A percentile compares a stretch with the other conserved stretches of the same genome.
Evolutionary conservation across 2,329 filamentous ascomycete genomes (phyloP).

Genomic region (Aaosphaeria pasadenensis): DNA sequence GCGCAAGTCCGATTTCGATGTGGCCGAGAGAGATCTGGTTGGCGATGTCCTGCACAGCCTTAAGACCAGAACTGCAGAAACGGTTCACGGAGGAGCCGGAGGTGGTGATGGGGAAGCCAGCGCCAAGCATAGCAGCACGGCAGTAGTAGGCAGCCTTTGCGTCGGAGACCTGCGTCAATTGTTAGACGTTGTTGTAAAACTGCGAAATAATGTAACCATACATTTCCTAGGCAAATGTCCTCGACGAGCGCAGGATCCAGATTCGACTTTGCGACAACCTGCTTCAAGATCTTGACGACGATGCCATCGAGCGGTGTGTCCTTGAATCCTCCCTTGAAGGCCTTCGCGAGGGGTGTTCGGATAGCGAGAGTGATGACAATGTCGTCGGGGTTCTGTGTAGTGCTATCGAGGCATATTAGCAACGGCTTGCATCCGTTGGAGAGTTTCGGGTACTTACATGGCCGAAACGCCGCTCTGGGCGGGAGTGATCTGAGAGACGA

Average conservation of each 20-base stretch:
- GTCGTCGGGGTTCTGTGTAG: conserved; percentile 91
- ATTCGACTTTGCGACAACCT: conserved; percentile 62
- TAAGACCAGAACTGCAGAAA: conserved; percentile 96
- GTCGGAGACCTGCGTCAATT: conserved; percentile 66
- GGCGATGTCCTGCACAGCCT: conserved; percentile 92
- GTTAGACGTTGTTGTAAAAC: background rate
- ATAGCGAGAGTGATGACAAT: conserved; percentile 92
- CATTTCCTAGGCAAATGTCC: conserved; percentile 91
- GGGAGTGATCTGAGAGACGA: conserved; percentile 82
- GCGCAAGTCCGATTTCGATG: conserved; percentile 83
- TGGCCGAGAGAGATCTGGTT: conserved; percentile 75
- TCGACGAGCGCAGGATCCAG: conserved; percentile 79
- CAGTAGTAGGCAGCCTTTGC: conserved; percentile 85
- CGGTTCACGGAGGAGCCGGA: conserved; percentile 82
- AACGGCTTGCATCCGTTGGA: no score
- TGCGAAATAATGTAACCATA: conserved; percentile 40
- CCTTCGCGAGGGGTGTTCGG: conserved; percentile 86
- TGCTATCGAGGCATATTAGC: conserved; percentile 50
- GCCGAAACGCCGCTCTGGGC: conserved; percentile 67
- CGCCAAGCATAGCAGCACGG: conserved; percentile 83
- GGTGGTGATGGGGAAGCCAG: conserved; percentile 89
- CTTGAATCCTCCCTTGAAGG: conserved; percentile 89
- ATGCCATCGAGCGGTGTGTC: conserved; percentile 88
- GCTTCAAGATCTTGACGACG: conserved; percentile 75
- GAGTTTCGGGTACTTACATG: conserved; percentile 60